Conservation (phyloP, 139 green algal genomes). For the Cymbomonas tetramitiformis region DNA sequence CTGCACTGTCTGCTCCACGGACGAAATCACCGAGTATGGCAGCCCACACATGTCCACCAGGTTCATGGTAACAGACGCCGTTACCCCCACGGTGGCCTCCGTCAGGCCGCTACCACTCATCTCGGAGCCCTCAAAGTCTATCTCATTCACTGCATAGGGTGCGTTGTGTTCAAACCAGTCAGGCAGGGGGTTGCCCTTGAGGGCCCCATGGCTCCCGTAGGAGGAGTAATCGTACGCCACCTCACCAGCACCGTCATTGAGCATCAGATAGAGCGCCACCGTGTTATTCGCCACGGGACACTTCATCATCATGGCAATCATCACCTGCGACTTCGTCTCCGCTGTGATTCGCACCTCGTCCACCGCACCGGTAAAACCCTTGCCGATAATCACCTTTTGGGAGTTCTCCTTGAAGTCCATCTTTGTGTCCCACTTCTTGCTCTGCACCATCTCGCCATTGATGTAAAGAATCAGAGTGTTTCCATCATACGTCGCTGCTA, state of each 20-base stretch:
- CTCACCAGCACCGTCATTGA: conserved; percentile 8
- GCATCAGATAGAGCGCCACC: conserved; percentile 2
- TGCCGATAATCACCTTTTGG: conserved; percentile 15
- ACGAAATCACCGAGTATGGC: not conserved
- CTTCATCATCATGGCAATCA: not conserved
- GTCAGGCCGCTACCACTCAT: not conserved
- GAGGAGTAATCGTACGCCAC: conserved; percentile 9
- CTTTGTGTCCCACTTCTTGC: not conserved
- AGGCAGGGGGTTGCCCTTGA: too few species aligned
- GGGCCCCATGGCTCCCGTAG: not conserved
- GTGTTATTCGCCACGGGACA: not conserved
- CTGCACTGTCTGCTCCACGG: too few species aligned
- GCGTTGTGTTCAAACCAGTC: too few species aligned
- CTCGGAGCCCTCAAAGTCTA: too few species aligned
- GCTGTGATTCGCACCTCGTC: conserved; percentile 11
- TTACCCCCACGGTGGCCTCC: not conserved
- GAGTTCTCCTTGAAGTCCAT: conserved; percentile 2
- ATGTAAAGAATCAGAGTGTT: not conserved
- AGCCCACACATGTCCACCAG: conserved; percentile 12
- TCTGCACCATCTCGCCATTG: conserved; percentile 1
- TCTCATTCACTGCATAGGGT: too few species aligned
- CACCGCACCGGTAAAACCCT: conserved; percentile 4
- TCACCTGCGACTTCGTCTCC: not conserved
- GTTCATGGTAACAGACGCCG: not conserved
- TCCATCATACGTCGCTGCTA: conserved; percentile 9